Evolutionary conservation across 768 basidiomycete genomes (phyloP), one percentile per base, ranked within the genome.

Genomic region (Rubroboletus satanas): DNA sequence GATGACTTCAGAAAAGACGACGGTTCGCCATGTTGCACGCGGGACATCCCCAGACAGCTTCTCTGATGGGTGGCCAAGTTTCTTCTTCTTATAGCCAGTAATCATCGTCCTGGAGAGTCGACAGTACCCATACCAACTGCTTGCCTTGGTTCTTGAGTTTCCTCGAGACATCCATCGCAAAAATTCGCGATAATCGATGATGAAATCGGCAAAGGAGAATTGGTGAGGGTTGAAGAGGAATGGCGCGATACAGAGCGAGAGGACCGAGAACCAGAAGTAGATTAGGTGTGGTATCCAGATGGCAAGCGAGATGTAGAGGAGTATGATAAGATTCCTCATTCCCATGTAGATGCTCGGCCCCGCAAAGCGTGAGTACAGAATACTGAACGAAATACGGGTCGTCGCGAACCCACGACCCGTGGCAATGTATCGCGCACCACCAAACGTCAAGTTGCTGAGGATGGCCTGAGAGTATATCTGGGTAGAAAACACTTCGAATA

Each of bases 221-320:
- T 98, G 97, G 73, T 99, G 96, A n/a, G 97, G 97, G 75, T 99
- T 99, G 84, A 99, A 99, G 56, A 99, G 59, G 85, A 98, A 99
- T 0, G 97, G 97, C 35, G 97, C 93, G 62, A 98, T 82, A 73
- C 93, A 96, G 18, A 99, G 83, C 10, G 95, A 94, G 55, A 95
- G 72, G 54, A 98, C 93, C 15, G 97, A 96, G 70, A 93, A 82
- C 96, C 96, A 98, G 84, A 98, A 99, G 80, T 98, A 99, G 74
- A 96, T 92, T 63, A 98, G 78, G 73, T 93, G 88, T 5, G 92
- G 91, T 54, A 92, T 90, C 89, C 92, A 98, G 63, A 99, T 82
- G 23, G 92, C 76, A 77, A 98, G 79, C 43, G 94, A 92, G 62
- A 87, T 85, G 68, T 96, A 99, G 51, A 97, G 85, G 63, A 99